Evolutionary conservation across 2,329 filamentous ascomycete genomes (phyloP).

Genomic region (Myotisia sp.): DNA sequence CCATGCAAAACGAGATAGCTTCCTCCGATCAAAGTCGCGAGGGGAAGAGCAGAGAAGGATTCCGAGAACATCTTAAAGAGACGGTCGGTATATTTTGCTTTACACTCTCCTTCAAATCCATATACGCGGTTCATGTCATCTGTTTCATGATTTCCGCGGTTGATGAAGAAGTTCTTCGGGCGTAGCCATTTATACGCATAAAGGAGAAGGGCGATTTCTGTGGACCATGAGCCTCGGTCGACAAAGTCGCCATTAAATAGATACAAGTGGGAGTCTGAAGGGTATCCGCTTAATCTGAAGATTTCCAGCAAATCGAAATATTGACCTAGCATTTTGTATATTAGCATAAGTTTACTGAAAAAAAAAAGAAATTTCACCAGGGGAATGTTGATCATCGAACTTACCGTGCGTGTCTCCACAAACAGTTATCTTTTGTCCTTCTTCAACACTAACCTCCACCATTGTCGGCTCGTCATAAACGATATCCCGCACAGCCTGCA

Average conservation of each 20-base stretch:
- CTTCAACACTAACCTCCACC: constrained; percentile 76
- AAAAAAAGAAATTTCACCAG: not conserved
- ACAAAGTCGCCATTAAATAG: constrained; percentile 99
- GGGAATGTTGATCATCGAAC: too few species aligned
- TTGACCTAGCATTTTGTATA: constrained; percentile 49
- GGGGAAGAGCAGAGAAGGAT: constrained; percentile 83
- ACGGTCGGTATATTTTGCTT: constrained; percentile 91
- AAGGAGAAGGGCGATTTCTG: constrained; percentile 83
- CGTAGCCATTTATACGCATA: constrained; percentile 96
- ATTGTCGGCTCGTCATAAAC: constrained; percentile 89
- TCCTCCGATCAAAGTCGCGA: constrained; percentile 80
- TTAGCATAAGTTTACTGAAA: not conserved
- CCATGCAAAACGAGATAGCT: constrained; percentile 91
- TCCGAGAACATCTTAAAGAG: constrained; percentile 97
- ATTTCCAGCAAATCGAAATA: constrained; percentile 96
- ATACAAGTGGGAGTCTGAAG: constrained; percentile 76
- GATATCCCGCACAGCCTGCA: constrained; percentile 76
- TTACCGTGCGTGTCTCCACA: constrained; percentile 93
- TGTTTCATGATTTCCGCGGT: constrained; percentile 96
- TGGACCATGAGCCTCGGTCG: constrained; percentile 93
- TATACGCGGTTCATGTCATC: constrained; percentile 99
- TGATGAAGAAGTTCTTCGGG: constrained; percentile 79
- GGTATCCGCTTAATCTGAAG: constrained; percentile 78
- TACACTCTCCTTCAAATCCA: constrained; percentile 96
- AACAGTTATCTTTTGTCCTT: constrained; percentile 71